Evolutionary conservation across 305 asterid genomes (phyloP).

Genomic region (Caryopteris hybrid): DNA sequence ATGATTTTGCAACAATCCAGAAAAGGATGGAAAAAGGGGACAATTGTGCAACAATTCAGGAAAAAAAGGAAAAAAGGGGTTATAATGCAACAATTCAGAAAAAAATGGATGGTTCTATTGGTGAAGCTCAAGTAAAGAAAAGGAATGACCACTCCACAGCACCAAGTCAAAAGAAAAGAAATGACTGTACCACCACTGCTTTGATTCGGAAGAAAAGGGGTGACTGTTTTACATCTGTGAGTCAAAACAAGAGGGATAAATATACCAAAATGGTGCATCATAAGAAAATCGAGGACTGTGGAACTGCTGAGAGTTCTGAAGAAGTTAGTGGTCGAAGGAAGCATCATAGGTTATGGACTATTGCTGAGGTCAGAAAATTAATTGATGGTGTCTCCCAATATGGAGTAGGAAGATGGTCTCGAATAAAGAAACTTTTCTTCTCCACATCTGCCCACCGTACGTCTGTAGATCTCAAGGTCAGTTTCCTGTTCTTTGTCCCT

Average conservation of each 20-base stretch:
- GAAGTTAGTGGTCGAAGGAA: conserved; percentile 60
- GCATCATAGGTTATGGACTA: conserved; percentile 80
- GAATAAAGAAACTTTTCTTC: conserved; percentile 75
- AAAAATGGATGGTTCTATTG: conserved; percentile 4
- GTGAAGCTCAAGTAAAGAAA: conserved; percentile 18
- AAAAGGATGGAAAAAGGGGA: conserved; percentile 1
- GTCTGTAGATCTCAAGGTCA: conserved; percentile 91
- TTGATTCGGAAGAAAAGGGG: conserved; percentile 23
- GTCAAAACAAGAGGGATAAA: conserved; percentile 17
- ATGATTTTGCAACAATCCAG: conserved; percentile 8
- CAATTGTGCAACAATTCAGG: background rate
- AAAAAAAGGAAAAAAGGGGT: background rate
- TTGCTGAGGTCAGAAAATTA: conserved; percentile 67
- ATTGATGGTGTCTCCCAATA: conserved; percentile 81
- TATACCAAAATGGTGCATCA: conserved; percentile 28
- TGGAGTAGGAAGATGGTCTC: conserved; percentile 96
- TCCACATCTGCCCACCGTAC: conserved; percentile 79
- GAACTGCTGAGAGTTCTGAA: conserved; percentile 32
- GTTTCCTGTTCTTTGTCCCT: background rate
- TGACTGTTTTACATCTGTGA: conserved; percentile 8
- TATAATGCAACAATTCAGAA: conserved; percentile 4
- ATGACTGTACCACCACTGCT: background rate
- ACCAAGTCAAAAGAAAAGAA: conserved; percentile 20
- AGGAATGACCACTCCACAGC: background rate
- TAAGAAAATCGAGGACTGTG: conserved; percentile 16